Evolutionary conservation across 805 yeast species (phyloP).

Genomic region (Candida germanica): DNA sequence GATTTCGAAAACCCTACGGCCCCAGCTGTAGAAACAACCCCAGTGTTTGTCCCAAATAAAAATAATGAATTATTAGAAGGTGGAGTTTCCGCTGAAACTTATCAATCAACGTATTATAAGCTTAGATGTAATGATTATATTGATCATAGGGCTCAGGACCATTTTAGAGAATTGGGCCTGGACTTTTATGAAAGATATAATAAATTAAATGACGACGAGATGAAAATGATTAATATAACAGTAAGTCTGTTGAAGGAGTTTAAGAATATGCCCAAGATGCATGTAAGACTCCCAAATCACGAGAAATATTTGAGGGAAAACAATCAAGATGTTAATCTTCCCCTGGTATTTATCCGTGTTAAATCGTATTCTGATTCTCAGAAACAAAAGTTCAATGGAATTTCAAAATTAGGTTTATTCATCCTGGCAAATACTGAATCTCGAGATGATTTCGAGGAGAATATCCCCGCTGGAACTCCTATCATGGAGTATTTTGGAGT

Average conservation of each 20-base stretch:
- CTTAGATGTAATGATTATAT: slow-evolving; percentile 47
- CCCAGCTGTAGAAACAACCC: slow-evolving; percentile 2
- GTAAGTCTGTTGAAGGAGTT: slow-evolving; percentile 24
- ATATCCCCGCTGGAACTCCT: slow-evolving; percentile 45
- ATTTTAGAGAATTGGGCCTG: slow-evolving; percentile 21
- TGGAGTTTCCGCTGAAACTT: slow-evolving; percentile 42
- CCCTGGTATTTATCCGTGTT: slow-evolving; percentile 42
- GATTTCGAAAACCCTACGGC: slow-evolving; percentile 10
- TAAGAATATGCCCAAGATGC: slow-evolving; percentile 28
- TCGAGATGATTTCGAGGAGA: slow-evolving; percentile 8
- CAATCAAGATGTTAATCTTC: slow-evolving; percentile 19
- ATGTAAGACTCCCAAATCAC: slow-evolving; percentile 31
- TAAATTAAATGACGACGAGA: slow-evolving; percentile 1
- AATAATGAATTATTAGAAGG: slow-evolving; percentile 42
- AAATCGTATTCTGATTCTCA: slow-evolving; percentile 57
- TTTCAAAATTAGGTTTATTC: slow-evolving; percentile 65
- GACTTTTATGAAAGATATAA: slow-evolving; percentile 12
- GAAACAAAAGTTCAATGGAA: slow-evolving; percentile 62
- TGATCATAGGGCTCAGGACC: slow-evolving; percentile 27
- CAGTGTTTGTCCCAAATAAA: slow-evolving; percentile 32
- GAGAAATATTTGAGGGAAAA: slow-evolving; percentile 30
- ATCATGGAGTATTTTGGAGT: slow-evolving; percentile 72
- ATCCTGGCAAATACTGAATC: slow-evolving; percentile 18
- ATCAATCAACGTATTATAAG: slow-evolving; percentile 51
- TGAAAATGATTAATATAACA: slow-evolving; percentile 12